Percentiles rank a stretch among this genome's conserved stretches.
These are phyloP conservation scores for Aspergillus bertholletiae DNA, from an alignment of 495 filamentous ascomycete genomes.

Conservation along the genomic window DNA sequence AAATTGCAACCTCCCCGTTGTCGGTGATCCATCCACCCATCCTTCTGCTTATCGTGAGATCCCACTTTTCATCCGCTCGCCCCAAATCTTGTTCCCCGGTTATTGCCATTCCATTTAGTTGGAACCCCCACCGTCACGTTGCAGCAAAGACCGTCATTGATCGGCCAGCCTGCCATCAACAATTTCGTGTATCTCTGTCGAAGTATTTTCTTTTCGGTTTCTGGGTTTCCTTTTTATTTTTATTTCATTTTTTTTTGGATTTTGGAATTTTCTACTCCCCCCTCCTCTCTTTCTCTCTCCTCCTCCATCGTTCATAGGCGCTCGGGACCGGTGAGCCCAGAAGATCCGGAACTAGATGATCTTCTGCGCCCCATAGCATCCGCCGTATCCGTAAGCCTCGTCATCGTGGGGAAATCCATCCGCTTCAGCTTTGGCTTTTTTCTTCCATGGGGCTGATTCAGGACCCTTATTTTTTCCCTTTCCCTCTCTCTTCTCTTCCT, in stretches of 20 bases:
- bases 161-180: not conserved
- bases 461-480: conserved; percentile 16
- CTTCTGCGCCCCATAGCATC: conserved; percentile 26
- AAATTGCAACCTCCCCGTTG: not conserved
- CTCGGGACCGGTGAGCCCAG: conserved; percentile 6
- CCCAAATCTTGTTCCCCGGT: conserved; percentile 8
- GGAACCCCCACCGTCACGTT: not conserved
- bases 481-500: conserved; percentile 11
- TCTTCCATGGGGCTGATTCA: conserved; percentile 17
- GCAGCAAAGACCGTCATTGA: not conserved
- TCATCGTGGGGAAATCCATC: conserved; percentile 25
- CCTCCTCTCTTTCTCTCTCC: conserved; percentile 3
- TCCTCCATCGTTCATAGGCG: too few relatives aligned
- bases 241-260: conserved; percentile 3
- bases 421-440: conserved; percentile 13
- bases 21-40: not conserved
- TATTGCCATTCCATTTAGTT: not conserved
- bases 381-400: conserved; percentile 29
- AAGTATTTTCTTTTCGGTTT: too few relatives aligned
- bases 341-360: conserved; percentile 28
- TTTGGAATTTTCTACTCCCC: conserved; percentile 1
- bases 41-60: not conserved
- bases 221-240: conserved; percentile 1
- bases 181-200: not conserved
- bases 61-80: not conserved